Percentiles rank a stretch among this genome's conserved stretches.
Evolutionary conservation across 441 rosid species (phyloP).

Genomic region (Mallotus repandus): DNA sequence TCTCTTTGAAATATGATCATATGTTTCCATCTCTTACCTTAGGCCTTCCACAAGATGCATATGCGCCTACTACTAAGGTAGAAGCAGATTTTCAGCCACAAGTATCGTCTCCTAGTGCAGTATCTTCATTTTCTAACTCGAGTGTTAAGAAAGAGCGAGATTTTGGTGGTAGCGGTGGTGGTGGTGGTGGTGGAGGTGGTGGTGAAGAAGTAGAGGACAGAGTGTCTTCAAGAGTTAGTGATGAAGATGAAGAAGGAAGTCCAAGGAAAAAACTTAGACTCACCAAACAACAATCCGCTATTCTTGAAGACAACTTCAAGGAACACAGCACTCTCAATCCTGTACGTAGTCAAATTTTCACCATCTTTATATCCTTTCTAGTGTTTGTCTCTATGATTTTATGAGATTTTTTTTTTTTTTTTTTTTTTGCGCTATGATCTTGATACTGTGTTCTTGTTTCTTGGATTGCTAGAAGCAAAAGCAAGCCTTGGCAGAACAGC

Average conservation of each 20-base stretch:
- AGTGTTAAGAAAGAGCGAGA: constrained; percentile 44
- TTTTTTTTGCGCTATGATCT: neutral
- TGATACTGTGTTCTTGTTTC: neutral
- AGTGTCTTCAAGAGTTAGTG: constrained; percentile 37
- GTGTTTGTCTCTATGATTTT: neutral
- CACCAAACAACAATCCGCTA: constrained; percentile 64
- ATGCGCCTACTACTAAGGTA: constrained; percentile 10
- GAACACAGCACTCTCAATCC: constrained; percentile 74
- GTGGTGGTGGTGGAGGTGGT: too few relatives aligned
- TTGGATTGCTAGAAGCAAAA: constrained; percentile 62
- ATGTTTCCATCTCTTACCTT: constrained; percentile 44
- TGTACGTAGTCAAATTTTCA: constrained; percentile 33
- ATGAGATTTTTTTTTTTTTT: too few relatives aligned
- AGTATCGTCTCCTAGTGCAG: constrained; percentile 35
- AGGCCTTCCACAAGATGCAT: constrained; percentile 32
- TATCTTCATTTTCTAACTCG: constrained; percentile 40
- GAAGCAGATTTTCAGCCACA: constrained; percentile 28
- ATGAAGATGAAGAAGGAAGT: constrained; percentile 58
- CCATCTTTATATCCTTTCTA: constrained; percentile 8
- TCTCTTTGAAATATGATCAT: constrained; percentile 28
- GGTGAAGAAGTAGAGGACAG: constrained; percentile 43
- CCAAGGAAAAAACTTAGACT: constrained; percentile 87
- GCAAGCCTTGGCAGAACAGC: constrained; percentile 64
- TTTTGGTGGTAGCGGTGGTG: constrained; percentile 12
- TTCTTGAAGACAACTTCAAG: constrained; percentile 81